These are phyloP conservation scores for Cadophora luteo-olivacea DNA, from an alignment of 2,329 filamentous ascomycete species.

Conservation along the genomic window DNA sequence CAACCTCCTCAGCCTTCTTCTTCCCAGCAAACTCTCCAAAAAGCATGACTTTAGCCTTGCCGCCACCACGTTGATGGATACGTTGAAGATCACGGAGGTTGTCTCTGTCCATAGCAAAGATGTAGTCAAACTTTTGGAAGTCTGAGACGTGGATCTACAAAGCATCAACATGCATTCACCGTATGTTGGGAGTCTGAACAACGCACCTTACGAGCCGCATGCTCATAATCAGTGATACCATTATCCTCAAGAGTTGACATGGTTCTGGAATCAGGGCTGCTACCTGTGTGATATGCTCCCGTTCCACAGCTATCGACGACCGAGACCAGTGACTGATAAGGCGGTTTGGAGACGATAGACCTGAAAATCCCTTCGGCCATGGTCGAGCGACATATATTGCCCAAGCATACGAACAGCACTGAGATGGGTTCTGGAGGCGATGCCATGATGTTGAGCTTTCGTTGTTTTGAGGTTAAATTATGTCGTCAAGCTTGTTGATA, in stretches of 20 bases:
- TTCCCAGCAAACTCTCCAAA: conserved; percentile 83
- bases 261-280: conserved; percentile 81
- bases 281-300: conserved; percentile 80
- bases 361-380: conserved; percentile 97
- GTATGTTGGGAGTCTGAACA: neutral
- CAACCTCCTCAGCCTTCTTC: conserved; percentile 71
- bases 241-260: conserved; percentile 77
- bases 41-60: conserved; percentile 73
- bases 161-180: conserved; percentile 24
- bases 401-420: conserved; percentile 93
- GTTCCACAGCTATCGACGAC: conserved; percentile 90
- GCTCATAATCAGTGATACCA: conserved; percentile 78
- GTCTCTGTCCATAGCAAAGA: conserved; percentile 90
- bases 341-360: conserved; percentile 66
- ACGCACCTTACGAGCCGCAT: conserved; percentile 76
- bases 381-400: conserved; percentile 92
- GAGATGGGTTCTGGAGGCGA: conserved; percentile 55
- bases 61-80: conserved; percentile 58
- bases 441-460: conserved; percentile 31
- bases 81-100: conserved; percentile 77
- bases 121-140: conserved; percentile 87
- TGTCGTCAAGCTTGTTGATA: conserved; percentile 12
- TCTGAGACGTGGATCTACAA: conserved; percentile 65
- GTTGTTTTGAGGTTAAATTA: neutral
- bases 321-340: conserved; percentile 65